phyloP scores from a whole-genome alignment of 1,284 basidiomycete genomes.

The Boletus smithii region DNA sequence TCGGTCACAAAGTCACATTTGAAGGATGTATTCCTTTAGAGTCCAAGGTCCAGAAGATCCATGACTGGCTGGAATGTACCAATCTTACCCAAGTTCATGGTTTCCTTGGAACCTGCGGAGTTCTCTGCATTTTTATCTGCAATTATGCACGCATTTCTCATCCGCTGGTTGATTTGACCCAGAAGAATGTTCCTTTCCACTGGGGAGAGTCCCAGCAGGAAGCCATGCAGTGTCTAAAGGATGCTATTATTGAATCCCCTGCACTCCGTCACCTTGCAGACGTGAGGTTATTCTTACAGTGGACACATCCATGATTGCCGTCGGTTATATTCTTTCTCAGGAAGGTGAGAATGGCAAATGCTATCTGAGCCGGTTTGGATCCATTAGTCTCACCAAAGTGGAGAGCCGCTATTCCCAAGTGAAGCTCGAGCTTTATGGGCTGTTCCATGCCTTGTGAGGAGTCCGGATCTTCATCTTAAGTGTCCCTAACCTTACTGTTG shows the following conservation, averaged over 20 bases:
- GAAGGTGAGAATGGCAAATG: conserved; percentile 19
- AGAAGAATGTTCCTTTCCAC: conserved; percentile 25
- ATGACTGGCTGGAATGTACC: background rate
- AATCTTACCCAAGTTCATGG: background rate
- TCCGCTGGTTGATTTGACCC: conserved; percentile 25
- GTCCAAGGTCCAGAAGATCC: background rate
- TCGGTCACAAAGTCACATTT: conserved; percentile 33
- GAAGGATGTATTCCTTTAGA: conserved; percentile 25
- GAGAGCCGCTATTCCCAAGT: too few relatives aligned
- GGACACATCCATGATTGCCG: conserved; percentile 34
- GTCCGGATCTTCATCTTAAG: too few relatives aligned
- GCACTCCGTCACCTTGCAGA: conserved; percentile 27
- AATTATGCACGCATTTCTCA: conserved; percentile 26
- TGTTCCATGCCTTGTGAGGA: too few relatives aligned
- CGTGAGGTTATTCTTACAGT: conserved; percentile 36
- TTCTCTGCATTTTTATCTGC: conserved; percentile 22
- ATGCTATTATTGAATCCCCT: conserved; percentile 14
- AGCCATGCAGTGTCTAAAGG: conserved; percentile 32
- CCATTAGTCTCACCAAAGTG: too few relatives aligned
- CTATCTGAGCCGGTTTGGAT: too few relatives aligned
- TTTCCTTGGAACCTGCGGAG: background rate
- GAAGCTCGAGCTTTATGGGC: too few relatives aligned
- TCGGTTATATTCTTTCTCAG: conserved; percentile 36
- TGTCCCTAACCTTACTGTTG: too few relatives aligned
- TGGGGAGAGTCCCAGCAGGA: conserved; percentile 19